Evolutionary conservation across 768 basidiomycete species (phyloP).

Genomic region (Hygrocybe punicea): DNA sequence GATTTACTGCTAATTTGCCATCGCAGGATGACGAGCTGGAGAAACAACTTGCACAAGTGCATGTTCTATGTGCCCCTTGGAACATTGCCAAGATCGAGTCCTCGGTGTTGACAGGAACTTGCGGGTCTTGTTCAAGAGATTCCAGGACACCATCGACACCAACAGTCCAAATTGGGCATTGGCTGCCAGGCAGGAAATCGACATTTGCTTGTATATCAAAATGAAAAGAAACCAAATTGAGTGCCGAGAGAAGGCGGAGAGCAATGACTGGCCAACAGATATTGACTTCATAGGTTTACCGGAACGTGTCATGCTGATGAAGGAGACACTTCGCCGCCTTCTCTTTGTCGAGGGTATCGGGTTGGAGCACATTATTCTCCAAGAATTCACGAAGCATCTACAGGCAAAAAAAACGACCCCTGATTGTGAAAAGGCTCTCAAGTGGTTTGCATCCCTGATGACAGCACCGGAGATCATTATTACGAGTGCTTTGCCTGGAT

Average conservation of each 20-base stretch:
- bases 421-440: neutral
- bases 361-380: neutral
- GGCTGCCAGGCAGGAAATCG: neutral
- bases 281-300: neutral
- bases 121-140: neutral
- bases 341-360: neutral
- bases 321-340: neutral
- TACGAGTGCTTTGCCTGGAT: neutral
- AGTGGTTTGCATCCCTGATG: neutral
- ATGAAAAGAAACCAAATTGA: neutral
- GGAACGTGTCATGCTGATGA: neutral
- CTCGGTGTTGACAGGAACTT: neutral
- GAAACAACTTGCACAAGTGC: neutral
- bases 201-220: neutral
- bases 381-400: neutral
- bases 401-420: neutral
- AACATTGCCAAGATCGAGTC: neutral
- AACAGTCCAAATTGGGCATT: neutral
- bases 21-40: neutral
- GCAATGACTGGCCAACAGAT: neutral
- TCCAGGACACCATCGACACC: neutral
- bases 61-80: neutral
- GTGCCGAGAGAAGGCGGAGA: neutral
- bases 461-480: neutral
- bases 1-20: neutral